Percentiles rank a stretch among this genome's conserved stretches.
These are phyloP conservation scores for Rhazya stricta DNA, from an alignment of 257 asterid genomes.

Conservation along the genomic window DNA sequence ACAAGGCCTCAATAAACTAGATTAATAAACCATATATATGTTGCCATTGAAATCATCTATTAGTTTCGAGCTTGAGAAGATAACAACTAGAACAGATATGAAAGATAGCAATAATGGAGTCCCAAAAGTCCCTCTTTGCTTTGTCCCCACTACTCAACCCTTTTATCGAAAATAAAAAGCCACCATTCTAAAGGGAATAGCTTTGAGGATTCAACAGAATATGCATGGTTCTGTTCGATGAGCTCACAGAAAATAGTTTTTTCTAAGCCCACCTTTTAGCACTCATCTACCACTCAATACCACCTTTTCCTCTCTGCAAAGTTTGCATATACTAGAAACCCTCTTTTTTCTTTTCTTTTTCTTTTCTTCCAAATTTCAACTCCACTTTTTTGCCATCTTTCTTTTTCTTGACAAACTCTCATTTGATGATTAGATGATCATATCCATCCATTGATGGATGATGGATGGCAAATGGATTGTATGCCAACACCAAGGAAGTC, in stretches of 20 bases:
- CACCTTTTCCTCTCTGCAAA: slow-evolving; percentile 48
- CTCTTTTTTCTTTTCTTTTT: not conserved
- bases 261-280: slow-evolving; percentile 32
- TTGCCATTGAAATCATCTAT: slow-evolving; percentile 14
- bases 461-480: slow-evolving; percentile 68
- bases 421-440: slow-evolving; percentile 27
- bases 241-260: not conserved
- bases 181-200: slow-evolving; percentile 43
- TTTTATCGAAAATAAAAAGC: slow-evolving; percentile 27
- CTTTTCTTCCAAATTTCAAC: not conserved
- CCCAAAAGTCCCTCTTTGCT: slow-evolving; percentile 35
- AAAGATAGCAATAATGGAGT: slow-evolving; percentile 55
- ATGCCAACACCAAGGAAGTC: slow-evolving; percentile 93
- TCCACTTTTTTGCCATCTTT: slow-evolving; percentile 32
- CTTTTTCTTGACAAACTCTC: not conserved
- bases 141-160: slow-evolving; percentile 60
- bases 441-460: slow-evolving; percentile 80
- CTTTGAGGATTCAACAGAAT: slow-evolving; percentile 48
- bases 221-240: slow-evolving; percentile 59
- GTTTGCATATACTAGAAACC: slow-evolving; percentile 38
- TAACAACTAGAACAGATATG: slow-evolving; percentile 40
- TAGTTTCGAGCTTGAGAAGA: slow-evolving; percentile 34
- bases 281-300: slow-evolving; percentile 43
- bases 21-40: slow-evolving; percentile 15
- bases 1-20: slow-evolving; percentile 13